Evolutionary conservation across 768 basidiomycete species (phyloP), one percentile per base, ranked within the genome.

Genomic region (Dioszegia hungarica): DNA sequence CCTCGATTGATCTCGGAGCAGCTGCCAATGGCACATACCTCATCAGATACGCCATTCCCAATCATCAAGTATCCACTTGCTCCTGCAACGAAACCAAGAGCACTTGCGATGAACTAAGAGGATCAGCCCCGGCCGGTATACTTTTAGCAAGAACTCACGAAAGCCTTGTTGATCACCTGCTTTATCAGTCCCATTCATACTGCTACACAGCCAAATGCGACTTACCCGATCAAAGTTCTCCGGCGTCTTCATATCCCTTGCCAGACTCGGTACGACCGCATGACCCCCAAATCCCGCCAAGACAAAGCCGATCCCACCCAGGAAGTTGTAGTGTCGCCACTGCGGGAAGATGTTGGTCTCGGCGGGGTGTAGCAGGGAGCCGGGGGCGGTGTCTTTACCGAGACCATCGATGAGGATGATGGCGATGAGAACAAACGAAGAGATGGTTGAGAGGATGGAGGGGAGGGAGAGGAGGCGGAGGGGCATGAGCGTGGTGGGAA

Each of bases 221-320:
- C 58, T 56, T 84, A 92, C 90, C 50, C 74, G 76, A 72, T 87
- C 82, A 72, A 93, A 97, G 62, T 85, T 80, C 24, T 80, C 79
- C 9, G 92, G 92, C 63, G 90, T 84, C 60, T 71, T 70, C 93
- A 97, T 95, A 75, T 98, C 93, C 67, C 85, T 82, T 4, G 88
- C 90, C n/a, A 98, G 75, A 20, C 87, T 89, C 19, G 93, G 93
- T 41, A 98, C 87, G 25, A 93, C 87, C 14, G 90, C 86, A 72
- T 98, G 94, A 2, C 91, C 92, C 2, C 90, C 85, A 67, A 94
- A 93, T 84, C 92, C 90, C 10, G 89, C 88, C 86, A 98, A 90
- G 69, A 97, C 85, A 60, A 98, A 79, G 1, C 93, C 93, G 64
- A 92, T 87, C 15, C 88, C 83, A 24, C 94, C 75, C 1, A 90